Conservation (phyloP, 139 green algal genomes). For the Coelastrella sp. region DNA sequence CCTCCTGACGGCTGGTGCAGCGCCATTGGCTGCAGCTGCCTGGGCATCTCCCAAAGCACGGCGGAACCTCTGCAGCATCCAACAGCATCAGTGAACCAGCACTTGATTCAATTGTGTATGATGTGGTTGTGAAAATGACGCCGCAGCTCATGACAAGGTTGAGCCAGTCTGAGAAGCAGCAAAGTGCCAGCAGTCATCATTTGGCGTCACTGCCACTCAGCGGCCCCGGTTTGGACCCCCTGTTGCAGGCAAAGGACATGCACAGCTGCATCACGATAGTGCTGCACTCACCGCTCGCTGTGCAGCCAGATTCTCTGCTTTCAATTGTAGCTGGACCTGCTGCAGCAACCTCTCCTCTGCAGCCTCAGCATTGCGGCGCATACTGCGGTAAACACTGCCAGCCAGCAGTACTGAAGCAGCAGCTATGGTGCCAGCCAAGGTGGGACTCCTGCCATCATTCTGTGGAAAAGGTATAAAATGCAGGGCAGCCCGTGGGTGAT, state of each 20-base stretch:
- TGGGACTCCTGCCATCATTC: slow-evolving; percentile 8
- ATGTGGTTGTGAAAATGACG: too few species aligned
- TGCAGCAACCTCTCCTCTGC: slow-evolving; percentile 30
- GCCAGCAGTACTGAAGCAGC: slow-evolving; percentile 35
- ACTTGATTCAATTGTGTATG: too few species aligned
- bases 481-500: background rate
- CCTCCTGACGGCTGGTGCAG: background rate
- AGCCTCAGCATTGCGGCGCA: slow-evolving; percentile 4
- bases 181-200: too few species aligned
- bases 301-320: slow-evolving; percentile 32
- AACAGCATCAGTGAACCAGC: background rate
- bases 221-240: too few species aligned
- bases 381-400: slow-evolving; percentile 9
- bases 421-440: slow-evolving; percentile 25
- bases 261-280: too few species aligned
- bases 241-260: too few species aligned
- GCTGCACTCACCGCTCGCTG: slow-evolving; percentile 21
- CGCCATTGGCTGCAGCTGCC: background rate
- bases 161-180: too few species aligned
- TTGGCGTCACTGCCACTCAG: too few species aligned
- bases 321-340: slow-evolving; percentile 36
- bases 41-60: slow-evolving; percentile 3
- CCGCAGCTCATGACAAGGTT: too few species aligned
- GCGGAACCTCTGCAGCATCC: slow-evolving; percentile 33
- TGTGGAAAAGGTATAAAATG: background rate